phyloP scores from a whole-genome alignment of 2,329 filamentous ascomycete genomes.

The Elsinoe necatrix region DNA sequence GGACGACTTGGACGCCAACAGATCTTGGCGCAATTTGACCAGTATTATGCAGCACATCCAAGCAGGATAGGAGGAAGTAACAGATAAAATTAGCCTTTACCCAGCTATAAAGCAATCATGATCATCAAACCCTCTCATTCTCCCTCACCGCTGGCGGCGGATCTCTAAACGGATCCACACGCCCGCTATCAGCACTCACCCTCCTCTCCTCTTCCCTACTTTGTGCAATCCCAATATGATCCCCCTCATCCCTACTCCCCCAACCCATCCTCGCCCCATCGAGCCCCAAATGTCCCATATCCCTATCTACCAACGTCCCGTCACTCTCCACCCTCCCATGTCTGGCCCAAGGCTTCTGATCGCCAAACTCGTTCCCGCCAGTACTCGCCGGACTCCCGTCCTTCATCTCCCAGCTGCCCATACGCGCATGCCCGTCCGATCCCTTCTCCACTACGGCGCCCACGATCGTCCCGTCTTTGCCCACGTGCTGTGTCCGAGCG shows the following conservation, averaged over 20 bases:
- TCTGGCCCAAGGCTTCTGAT: slow-evolving; percentile 8
- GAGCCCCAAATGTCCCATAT: slow-evolving; percentile 7
- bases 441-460: slow-evolving; percentile 28
- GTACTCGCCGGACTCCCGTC: slow-evolving; percentile 19
- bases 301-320: slow-evolving; percentile 11
- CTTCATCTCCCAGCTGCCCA: slow-evolving; percentile 51
- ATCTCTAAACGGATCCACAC: slow-evolving; percentile 11
- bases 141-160: neutral
- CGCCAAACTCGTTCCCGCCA: slow-evolving; percentile 23
- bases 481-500: slow-evolving; percentile 31
- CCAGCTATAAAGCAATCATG: neutral
- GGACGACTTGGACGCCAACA: too few relatives aligned
- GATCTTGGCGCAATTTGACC: too few relatives aligned
- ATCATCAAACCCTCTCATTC: neutral
- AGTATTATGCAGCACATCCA: too few relatives aligned
- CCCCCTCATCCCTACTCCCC: slow-evolving; percentile 12
- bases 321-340: slow-evolving; percentile 7
- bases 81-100: neutral
- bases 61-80: neutral
- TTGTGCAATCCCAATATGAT: neutral
- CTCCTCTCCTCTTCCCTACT: neutral
- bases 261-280: slow-evolving; percentile 14
- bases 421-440: slow-evolving; percentile 38
- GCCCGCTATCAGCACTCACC: neutral
- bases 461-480: slow-evolving; percentile 33